These are phyloP conservation scores for Pseudopithomyces chartarum DNA, from an alignment of 2,329 filamentous ascomycete genomes.

Conservation along the genomic window DNA sequence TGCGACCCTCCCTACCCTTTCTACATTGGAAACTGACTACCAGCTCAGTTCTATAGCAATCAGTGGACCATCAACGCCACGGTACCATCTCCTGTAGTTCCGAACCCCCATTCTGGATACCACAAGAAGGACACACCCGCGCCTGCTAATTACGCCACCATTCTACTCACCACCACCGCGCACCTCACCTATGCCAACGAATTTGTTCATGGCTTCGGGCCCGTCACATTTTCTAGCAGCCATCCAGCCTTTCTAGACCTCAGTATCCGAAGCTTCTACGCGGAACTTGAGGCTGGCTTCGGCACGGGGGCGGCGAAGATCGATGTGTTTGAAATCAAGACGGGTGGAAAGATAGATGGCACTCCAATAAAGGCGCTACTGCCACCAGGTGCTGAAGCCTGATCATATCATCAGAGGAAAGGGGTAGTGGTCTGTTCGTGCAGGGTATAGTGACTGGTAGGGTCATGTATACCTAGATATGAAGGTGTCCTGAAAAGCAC, in stretches of 20 bases:
- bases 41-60: background rate
- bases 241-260: background rate
- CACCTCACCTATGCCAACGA: constrained; percentile 1
- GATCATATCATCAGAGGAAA: too few relatives aligned
- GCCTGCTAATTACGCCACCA: background rate
- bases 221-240: background rate
- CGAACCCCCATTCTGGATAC: background rate
- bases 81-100: background rate
- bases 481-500: too few relatives aligned
- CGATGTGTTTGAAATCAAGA: background rate
- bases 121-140: background rate
- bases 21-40: background rate
- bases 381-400: background rate
- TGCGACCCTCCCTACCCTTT: background rate
- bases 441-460: too few relatives aligned
- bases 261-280: background rate
- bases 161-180: background rate
- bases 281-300: background rate
- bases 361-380: background rate
- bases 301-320: background rate
- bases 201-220: background rate
- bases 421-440: too few relatives aligned
- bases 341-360: background rate
- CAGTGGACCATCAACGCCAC: background rate
- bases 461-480: background rate